Evolutionary conservation across 2,329 filamentous ascomycete genomes (phyloP).

Genomic region (Cercospora citrullina): DNA sequence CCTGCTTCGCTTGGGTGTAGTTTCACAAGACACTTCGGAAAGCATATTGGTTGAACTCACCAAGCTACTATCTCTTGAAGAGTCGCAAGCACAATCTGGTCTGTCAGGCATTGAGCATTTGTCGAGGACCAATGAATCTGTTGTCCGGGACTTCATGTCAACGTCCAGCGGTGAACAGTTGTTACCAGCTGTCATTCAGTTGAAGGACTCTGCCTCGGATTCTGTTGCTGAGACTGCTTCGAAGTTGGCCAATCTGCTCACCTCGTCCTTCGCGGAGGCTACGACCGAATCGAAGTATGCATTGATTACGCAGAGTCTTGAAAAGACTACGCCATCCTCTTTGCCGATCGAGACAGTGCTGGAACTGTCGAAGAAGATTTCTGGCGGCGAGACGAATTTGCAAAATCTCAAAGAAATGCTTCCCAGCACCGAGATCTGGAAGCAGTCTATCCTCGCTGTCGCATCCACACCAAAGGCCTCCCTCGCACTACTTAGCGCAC

Average conservation of each 20-base stretch:
- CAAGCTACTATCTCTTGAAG: constrained; percentile 41
- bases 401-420: constrained; percentile 29
- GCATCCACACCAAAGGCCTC: constrained; percentile 60
- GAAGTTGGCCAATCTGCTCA: constrained; percentile 34
- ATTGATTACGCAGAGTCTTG: constrained; percentile 55
- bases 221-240: constrained; percentile 50
- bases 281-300: constrained; percentile 41
- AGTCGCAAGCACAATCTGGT: constrained; percentile 18
- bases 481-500: constrained; percentile 69
- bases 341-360: constrained; percentile 58
- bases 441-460: constrained; percentile 59
- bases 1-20: constrained; percentile 29
- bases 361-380: constrained; percentile 53
- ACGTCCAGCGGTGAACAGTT: constrained; percentile 52
- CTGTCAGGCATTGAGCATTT: constrained; percentile 42
- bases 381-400: constrained; percentile 38
- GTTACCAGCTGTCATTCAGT: constrained; percentile 53
- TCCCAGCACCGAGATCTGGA: constrained; percentile 59
- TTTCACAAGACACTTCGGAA: constrained; percentile 42
- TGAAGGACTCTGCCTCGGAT: constrained; percentile 56
- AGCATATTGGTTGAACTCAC: constrained; percentile 43
- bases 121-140: constrained; percentile 38
- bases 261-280: constrained; percentile 27
- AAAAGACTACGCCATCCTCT: constrained; percentile 45
- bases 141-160: constrained; percentile 48